phyloP scores from a whole-genome alignment of 805 yeast species.

The Saccharomycopsis capsularis region DNA sequence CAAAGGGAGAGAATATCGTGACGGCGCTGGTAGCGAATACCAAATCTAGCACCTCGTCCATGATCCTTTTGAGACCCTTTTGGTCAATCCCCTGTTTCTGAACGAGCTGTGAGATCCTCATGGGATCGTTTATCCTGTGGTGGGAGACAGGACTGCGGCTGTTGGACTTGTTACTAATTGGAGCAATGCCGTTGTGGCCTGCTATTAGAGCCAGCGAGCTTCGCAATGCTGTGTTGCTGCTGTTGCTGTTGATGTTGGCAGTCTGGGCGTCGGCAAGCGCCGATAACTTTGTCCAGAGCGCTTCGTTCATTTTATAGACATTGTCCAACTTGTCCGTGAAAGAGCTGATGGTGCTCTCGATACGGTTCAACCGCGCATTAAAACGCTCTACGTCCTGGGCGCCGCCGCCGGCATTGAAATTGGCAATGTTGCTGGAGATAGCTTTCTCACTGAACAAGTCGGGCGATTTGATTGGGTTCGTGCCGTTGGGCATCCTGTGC shows the following conservation, averaged over 20 bases:
- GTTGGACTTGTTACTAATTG: background rate
- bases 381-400: background rate
- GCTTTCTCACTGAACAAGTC: background rate
- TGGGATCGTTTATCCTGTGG: background rate
- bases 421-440: background rate
- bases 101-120: conserved; percentile 4
- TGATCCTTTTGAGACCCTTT: background rate
- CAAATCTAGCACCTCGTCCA: conserved; percentile 8
- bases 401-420: background rate
- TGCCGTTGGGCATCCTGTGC: background rate
- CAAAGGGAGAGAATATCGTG: conserved; percentile 6
- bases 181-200: background rate
- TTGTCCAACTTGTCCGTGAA: background rate
- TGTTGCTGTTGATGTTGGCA: background rate
- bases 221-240: background rate
- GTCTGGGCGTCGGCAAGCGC: background rate
- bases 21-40: conserved; percentile 1
- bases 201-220: too few species aligned
- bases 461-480: background rate
- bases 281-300: background rate
- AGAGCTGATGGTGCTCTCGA: background rate
- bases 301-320: background rate
- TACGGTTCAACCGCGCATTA: background rate
- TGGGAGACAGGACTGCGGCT: background rate
- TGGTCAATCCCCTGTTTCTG: background rate